Base-by-base conservation (phyloP, 768 basidiomycete genomes). In the Leccinum truebloodii region DNA sequence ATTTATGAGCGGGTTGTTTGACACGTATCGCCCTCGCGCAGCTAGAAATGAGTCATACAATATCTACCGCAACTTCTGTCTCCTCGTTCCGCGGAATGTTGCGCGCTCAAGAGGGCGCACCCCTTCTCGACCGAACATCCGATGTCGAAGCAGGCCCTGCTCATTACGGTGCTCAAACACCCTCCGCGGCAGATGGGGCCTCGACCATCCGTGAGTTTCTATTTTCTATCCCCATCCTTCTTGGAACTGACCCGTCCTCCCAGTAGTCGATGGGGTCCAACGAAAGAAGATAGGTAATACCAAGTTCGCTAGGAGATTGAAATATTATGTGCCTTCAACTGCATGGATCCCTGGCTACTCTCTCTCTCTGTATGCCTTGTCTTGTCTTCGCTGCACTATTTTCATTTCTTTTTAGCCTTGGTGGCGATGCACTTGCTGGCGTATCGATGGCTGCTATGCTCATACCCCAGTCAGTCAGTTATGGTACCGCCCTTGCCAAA, bases 391-490 rank as follows among this genome's bases (percentile, higher is more conserved):
- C n/a, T n/a, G 9, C 26, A 20, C 20, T 20, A 26, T 22, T 16
- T 59, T 65, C 58, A 55, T 55, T 53, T 57, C 16, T 12, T 50
- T 22, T 28, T 62, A 87, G 85, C 44, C 77, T 88, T 24, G 77
- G 81, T 10, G 86, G 86, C 20, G 93, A 95, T 73, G 66, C 92
- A n/a, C 78, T 94, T 0, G 92, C 92, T 28, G 95, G 95, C 18
- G 69, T 94, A 30, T 94, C 94, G 0, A 86, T 97, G 9, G 89
- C 90, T 20, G 87, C 86, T 54, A 89, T 92, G 82, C 80, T 92
- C 49, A 89, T 92, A 69, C 90, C 92, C 6, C 88, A 92, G 72
- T 91, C 92, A 1, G 90, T 97, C 71, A 93, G 91, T 72, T 97
- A 98, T 69, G 95, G 93, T 8, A 86, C 90, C 3, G 90, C 93